These are phyloP conservation scores for Cucurbita ficifolia DNA, from an alignment of 306 rosid species.

Conservation along the genomic window DNA sequence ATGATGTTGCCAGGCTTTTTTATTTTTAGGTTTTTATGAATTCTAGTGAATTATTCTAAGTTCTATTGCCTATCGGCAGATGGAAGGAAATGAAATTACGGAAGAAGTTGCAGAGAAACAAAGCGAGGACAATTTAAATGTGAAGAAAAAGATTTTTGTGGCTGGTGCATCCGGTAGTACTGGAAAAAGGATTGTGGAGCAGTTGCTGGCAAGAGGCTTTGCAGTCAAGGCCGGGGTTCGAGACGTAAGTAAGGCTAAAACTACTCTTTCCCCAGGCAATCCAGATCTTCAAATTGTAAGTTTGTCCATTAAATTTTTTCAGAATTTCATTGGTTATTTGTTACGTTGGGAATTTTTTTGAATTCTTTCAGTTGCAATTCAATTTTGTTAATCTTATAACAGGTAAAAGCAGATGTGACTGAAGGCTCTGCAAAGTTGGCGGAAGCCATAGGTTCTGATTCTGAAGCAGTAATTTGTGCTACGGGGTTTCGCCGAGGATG, in stretches of 20 bases:
- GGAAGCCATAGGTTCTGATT: slow-evolving; percentile 60
- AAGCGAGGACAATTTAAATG: slow-evolving; percentile 15
- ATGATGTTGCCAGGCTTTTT: slow-evolving; percentile 6
- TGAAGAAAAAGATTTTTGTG: slow-evolving; percentile 62
- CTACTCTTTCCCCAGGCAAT: slow-evolving; percentile 33
- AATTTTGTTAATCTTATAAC: background rate
- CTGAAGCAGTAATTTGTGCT: slow-evolving; percentile 83
- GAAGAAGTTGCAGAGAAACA: slow-evolving; percentile 28
- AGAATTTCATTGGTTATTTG: slow-evolving; percentile 2
- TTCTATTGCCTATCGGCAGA: slow-evolving; percentile 15
- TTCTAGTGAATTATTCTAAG: background rate
- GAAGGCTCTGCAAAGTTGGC: slow-evolving; percentile 75
- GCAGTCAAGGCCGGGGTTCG: slow-evolving; percentile 85
- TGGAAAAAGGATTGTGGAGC: slow-evolving; percentile 76
- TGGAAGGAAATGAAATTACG: slow-evolving; percentile 52
- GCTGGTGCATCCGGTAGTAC: slow-evolving; percentile 95
- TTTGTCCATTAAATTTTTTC: background rate
- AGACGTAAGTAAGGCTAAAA: slow-evolving; percentile 61
- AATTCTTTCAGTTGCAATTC: background rate
- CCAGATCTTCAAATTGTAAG: slow-evolving; percentile 77
- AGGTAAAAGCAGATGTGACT: slow-evolving; percentile 96
- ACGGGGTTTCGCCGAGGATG: slow-evolving; percentile 80
- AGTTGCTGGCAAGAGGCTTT: slow-evolving; percentile 74
- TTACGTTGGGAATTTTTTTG: background rate
- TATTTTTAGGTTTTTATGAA: background rate